Evolutionary conservation across 2,329 filamentous ascomycete genomes (phyloP).

Genomic region (Penicillium sp.): DNA sequence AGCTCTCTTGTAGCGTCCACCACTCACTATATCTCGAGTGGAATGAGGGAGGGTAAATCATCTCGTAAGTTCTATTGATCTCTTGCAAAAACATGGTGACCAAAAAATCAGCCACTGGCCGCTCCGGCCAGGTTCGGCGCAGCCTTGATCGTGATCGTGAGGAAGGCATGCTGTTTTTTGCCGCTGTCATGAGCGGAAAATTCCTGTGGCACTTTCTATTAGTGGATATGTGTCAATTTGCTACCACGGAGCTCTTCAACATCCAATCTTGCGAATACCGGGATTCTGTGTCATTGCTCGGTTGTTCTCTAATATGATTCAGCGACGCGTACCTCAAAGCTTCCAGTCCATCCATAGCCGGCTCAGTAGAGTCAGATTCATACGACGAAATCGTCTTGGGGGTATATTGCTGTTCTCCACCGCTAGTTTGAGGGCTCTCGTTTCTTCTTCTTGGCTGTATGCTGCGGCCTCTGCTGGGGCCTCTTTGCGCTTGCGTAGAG

Average conservation of each 20-base stretch:
- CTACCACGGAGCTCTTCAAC: background rate
- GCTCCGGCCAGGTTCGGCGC: constrained; percentile 16
- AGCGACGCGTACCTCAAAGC: constrained; percentile 3
- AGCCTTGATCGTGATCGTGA: constrained; percentile 6
- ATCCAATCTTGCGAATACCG: background rate
- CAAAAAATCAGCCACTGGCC: constrained; percentile 17
- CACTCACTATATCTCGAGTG: constrained; percentile 15
- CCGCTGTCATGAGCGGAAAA: constrained; percentile 5
- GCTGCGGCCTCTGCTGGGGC: constrained; percentile 1
- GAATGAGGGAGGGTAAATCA: constrained; percentile 14
- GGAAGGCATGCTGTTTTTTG: background rate
- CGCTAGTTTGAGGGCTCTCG: constrained; percentile 7
- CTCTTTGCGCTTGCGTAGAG: background rate
- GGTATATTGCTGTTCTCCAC: constrained; percentile 8
- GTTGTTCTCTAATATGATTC: background rate
- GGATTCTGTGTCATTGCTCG: background rate
- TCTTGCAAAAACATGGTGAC: constrained; percentile 18
- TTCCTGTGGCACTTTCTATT: constrained; percentile 3
- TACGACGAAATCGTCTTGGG: constrained; percentile 16
- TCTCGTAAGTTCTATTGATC: constrained; percentile 19
- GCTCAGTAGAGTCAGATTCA: constrained; percentile 17
- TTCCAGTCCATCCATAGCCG: constrained; percentile 4
- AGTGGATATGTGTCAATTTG: background rate
- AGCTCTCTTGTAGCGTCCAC: constrained; percentile 15
- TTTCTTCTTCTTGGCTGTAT: background rate